phyloP scores from a whole-genome alignment of 306 rosid species.

The Trifolium subterraneum region DNA sequence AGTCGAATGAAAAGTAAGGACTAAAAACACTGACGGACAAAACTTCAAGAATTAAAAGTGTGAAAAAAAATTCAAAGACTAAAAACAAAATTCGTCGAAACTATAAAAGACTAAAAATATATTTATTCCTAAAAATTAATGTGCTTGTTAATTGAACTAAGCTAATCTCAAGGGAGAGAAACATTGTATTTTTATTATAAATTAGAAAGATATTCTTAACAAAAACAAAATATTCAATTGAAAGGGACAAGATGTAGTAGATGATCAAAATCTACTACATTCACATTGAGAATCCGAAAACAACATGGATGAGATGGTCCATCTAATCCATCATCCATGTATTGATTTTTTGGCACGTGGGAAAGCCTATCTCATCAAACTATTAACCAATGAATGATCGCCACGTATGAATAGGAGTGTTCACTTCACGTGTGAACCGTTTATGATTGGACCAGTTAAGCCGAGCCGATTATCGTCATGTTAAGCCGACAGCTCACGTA shows the following conservation, averaged over 20 bases:
- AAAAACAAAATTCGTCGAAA: too few species aligned
- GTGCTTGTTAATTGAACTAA: too few species aligned
- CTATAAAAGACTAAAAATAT: too few species aligned
- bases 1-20: too few species aligned
- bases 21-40: too few species aligned
- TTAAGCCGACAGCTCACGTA: conserved; percentile 38
- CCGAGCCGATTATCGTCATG: conserved; percentile 18
- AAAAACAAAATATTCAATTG: background rate
- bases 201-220: background rate
- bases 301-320: conserved; percentile 45
- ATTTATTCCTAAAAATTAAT: too few species aligned
- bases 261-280: background rate
- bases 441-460: conserved; percentile 39
- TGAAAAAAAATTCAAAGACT: too few species aligned
- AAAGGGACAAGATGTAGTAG: conserved; percentile 3
- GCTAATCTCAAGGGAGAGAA: too few species aligned
- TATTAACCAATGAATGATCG: conserved; percentile 31
- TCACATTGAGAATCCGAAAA: conserved; percentile 2
- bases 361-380: conserved; percentile 22
- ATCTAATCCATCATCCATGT: conserved; percentile 7
- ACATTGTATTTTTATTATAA: too few species aligned
- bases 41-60: too few species aligned
- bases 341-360: conserved; percentile 42
- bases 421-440: conserved; percentile 63
- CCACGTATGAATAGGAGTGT: conserved; percentile 44